These are phyloP conservation scores for Amoeboaphelidium protococcarum DNA, from an alignment of 371 early-diverging fungal species.

Conservation along the genomic window DNA sequence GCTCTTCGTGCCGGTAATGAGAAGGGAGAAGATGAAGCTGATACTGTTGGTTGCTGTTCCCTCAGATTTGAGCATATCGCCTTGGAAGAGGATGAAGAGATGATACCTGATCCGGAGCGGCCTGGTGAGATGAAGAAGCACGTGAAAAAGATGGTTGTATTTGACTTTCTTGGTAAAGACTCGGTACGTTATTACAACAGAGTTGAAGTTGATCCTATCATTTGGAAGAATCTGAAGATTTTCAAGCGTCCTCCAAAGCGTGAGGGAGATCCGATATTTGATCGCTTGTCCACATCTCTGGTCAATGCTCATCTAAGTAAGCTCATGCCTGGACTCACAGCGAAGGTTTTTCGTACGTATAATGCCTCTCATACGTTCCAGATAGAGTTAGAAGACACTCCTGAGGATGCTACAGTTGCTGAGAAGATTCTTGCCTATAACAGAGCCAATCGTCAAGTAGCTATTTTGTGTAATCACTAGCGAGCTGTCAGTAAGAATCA, in stretches of 20 bases:
- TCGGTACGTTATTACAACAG: slow-evolving; percentile 75
- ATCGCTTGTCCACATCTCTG: slow-evolving; percentile 41
- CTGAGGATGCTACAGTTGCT: slow-evolving; percentile 28
- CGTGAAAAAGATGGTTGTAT: slow-evolving; percentile 27
- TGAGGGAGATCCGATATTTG: slow-evolving; percentile 53
- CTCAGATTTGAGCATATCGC: slow-evolving; percentile 72
- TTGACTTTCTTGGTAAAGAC: slow-evolving; percentile 95
- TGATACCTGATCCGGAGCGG: not conserved
- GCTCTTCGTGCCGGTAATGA: slow-evolving; percentile 95
- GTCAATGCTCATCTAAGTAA: slow-evolving; percentile 65
- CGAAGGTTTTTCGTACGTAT: slow-evolving; percentile 95
- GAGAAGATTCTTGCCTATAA: slow-evolving; percentile 83
- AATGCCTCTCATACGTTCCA: slow-evolving; percentile 89
- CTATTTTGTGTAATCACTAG: slow-evolving; percentile 93
- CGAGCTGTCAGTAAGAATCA: slow-evolving; percentile 55
- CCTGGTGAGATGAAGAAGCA: not conserved
- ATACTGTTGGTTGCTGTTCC: slow-evolving; percentile 95
- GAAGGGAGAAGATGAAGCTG: slow-evolving; percentile 83
- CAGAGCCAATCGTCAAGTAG: slow-evolving; percentile 84
- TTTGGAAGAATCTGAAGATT: slow-evolving; percentile 64
- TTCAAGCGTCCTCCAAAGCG: slow-evolving; percentile 54
- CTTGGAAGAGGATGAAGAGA: slow-evolving; percentile 16
- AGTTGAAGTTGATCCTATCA: slow-evolving; percentile 53
- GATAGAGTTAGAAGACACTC: slow-evolving; percentile 45
- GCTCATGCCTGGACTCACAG: slow-evolving; percentile 73